Base-by-base conservation (phyloP, 73 alveolate genomes). In the Paramecium tetraurelia region DNA sequence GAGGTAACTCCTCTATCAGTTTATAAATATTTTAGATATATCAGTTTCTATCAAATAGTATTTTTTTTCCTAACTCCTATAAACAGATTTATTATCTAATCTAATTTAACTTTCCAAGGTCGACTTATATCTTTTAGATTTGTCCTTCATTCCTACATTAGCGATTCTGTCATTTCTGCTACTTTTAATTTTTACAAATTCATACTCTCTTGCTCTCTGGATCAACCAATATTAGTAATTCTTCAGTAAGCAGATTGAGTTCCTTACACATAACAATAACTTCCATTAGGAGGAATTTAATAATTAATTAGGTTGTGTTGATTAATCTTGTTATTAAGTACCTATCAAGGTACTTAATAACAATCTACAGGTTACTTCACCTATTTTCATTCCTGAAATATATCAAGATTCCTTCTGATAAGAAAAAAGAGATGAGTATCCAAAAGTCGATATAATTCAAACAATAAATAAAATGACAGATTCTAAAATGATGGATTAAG, bases 401-500 rank as follows among this genome's bases (percentile, higher is more conserved):
- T 58, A n/a, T n/a, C n/a, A 58, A n/a, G 93, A 86, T 59, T 31
- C 68, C 80, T 20, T 1, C 35, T 33, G 63, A 20, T 53, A 59
- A 27, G 93, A 86, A 22, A 36, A 58, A 22, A 58, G 85, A 24
- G 18, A 86, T 18, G 59, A 63, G 35, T 57, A 36, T 63, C 93
- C 89, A 4, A 58, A 86, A 40, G 71, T 86, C 27, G 33, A 59
- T 22, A 86, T 86, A 4, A 43, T 86, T 0, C 46, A 80, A 16
- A 86, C 41, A n/a, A 68, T 86, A 7, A 40, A 36, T 63, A 63
- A 86, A 50, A 59, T 86, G 58, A 86, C 93, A 12, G 93, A 86
- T 86, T 40, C 53, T 1, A 86, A 86, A 9, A 86, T 63, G 93
- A 86, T 86, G 93, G 93, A 40, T 63, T 86, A 59, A 86, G 88